Conservation (phyloP, 192 early-diverging fungal genomes). For the Coemansia sp. region DNA sequence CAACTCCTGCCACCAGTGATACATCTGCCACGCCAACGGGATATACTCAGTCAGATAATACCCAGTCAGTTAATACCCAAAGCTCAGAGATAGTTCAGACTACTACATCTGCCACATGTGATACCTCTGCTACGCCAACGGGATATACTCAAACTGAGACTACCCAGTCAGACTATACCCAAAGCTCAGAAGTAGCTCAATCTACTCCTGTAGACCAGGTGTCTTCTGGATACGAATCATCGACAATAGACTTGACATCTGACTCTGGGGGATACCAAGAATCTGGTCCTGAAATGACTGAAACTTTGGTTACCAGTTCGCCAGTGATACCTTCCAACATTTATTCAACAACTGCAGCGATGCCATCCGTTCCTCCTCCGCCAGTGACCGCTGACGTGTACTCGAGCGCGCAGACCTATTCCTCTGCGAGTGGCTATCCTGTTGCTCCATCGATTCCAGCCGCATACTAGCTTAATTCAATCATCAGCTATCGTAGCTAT, state of each 20-base stretch:
- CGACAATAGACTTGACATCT: background rate
- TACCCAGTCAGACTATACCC: too few relatives aligned
- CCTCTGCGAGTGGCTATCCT: background rate
- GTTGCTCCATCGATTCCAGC: slow-evolving; percentile 1
- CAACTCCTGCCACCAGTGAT: background rate
- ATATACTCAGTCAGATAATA: too few relatives aligned
- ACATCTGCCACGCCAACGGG: background rate
- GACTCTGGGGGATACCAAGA: background rate
- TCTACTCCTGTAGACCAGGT: background rate
- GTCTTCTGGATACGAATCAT: background rate
- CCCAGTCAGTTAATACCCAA: too few relatives aligned
- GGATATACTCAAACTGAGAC: too few relatives aligned
- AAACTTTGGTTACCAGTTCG: background rate
- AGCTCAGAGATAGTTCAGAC: too few relatives aligned
- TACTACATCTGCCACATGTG: background rate
- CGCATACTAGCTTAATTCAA: background rate
- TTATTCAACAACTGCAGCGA: background rate
- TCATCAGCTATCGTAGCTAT: too few relatives aligned
- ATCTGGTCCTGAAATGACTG: background rate
- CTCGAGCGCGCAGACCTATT: background rate
- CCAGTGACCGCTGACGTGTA: background rate
- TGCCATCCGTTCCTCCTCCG: background rate
- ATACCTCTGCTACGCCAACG: background rate
- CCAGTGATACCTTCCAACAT: background rate
- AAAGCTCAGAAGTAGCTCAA: too few relatives aligned